Evolutionary conservation across 1,139 yeast species (phyloP).

Genomic region (Taiozyma sp.): DNA sequence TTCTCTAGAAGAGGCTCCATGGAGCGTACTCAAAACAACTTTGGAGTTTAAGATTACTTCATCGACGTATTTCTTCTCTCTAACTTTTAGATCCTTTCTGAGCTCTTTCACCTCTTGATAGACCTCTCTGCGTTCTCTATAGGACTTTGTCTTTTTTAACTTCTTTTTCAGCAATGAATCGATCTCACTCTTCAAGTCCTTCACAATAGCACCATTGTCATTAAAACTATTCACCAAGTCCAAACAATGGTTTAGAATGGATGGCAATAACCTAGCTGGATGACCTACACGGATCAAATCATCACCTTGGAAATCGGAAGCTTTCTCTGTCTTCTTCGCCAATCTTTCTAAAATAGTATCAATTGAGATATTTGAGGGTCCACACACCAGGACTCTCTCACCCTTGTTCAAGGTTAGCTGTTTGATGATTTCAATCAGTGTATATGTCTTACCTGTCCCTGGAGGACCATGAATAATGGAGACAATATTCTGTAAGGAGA

Average conservation of each 20-base stretch:
- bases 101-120: slow-evolving; percentile 67
- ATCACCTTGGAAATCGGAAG: slow-evolving; percentile 32
- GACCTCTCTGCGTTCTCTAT: slow-evolving; percentile 56
- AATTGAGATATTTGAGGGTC: slow-evolving; percentile 93
- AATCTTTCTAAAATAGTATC: slow-evolving; percentile 86
- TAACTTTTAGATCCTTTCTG: slow-evolving; percentile 57
- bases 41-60: slow-evolving; percentile 56
- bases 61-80: slow-evolving; percentile 61
- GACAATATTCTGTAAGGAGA: slow-evolving; percentile 42
- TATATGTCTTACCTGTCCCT: slow-evolving; percentile 81
- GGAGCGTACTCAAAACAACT: slow-evolving; percentile 78
- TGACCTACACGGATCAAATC: slow-evolving; percentile 80
- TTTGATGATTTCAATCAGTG: slow-evolving; percentile 76
- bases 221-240: slow-evolving; percentile 65
- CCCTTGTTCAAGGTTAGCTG: slow-evolving; percentile 54
- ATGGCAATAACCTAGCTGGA: slow-evolving; percentile 74
- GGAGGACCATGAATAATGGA: slow-evolving; percentile 74
- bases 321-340: slow-evolving; percentile 27
- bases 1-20: slow-evolving; percentile 79
- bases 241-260: slow-evolving; percentile 65
- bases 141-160: slow-evolving; percentile 60
- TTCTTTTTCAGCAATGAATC: slow-evolving; percentile 45
- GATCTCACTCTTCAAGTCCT: slow-evolving; percentile 70
- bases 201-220: slow-evolving; percentile 56
- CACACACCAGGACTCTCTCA: slow-evolving; percentile 80